Conservation (phyloP, 768 basidiomycete species). For the Amanita phalloides region DNA sequence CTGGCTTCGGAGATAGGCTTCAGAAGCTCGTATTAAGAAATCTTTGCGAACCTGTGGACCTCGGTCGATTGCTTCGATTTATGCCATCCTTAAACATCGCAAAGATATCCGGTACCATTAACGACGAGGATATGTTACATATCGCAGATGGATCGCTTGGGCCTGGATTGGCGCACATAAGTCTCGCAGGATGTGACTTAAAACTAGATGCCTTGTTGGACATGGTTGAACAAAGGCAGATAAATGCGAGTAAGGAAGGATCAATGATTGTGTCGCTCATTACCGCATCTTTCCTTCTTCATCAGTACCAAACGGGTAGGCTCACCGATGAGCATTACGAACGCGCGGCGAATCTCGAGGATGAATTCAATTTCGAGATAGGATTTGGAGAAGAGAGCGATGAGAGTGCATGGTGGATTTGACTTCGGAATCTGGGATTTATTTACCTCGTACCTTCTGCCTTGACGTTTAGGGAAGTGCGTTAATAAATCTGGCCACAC, state of each 20-base stretch:
- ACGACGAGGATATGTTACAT: too few relatives aligned
- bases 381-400: slow-evolving; percentile 12
- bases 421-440: neutral
- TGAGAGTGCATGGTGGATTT: neutral
- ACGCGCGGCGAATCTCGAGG: neutral
- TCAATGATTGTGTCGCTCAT: neutral
- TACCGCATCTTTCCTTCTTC: neutral
- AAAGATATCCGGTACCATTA: neutral
- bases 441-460: too few relatives aligned
- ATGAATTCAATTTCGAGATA: neutral
- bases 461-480: too few relatives aligned
- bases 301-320: neutral
- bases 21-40: neutral
- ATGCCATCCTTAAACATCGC: neutral
- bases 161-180: neutral
- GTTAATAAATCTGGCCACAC: too few relatives aligned
- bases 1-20: neutral
- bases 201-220: neutral
- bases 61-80: neutral
- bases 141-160: neutral
- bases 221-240: neutral
- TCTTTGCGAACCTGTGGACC: neutral
- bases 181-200: neutral
- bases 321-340: neutral
- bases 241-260: neutral